These are phyloP conservation scores for Leucocoprinus birnbaumii DNA, from an alignment of 768 basidiomycete genomes.

Conservation along the genomic window DNA sequence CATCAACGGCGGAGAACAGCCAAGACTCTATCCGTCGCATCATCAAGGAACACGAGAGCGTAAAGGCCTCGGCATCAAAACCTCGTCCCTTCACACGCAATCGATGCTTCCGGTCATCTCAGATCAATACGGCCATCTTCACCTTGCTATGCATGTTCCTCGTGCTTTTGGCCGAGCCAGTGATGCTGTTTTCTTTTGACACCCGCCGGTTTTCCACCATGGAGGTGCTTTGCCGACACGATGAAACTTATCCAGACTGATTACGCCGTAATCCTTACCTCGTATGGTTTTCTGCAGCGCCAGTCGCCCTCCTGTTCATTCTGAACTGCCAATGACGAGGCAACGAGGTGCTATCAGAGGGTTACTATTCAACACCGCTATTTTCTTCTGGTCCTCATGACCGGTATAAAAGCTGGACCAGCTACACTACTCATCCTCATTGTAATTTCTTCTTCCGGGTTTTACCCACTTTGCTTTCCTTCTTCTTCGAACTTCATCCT, in stretches of 20 bases:
- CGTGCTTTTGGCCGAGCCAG: no score
- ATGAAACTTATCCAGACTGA: background rate
- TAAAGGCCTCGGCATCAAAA: background rate
- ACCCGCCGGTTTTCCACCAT: background rate
- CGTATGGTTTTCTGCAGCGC: background rate
- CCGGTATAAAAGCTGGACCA: constrained; percentile 3
- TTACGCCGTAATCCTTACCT: background rate
- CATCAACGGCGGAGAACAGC: background rate
- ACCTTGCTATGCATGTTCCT: no score
- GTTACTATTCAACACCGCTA: no score
- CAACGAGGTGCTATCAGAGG: background rate
- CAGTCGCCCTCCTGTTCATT: no score
- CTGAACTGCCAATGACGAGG: background rate
- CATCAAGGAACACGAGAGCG: background rate
- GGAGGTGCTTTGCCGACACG: background rate
- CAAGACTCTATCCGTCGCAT: background rate
- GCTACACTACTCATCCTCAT: background rate
- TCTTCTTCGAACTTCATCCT: background rate
- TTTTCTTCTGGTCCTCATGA: background rate
- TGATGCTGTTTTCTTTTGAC: background rate
- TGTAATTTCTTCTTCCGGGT: background rate
- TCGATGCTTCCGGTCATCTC: background rate
- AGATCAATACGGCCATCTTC: no score
- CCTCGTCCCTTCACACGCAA: background rate
- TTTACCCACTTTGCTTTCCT: background rate